phyloP scores from a whole-genome alignment of 2,329 filamentous ascomycete genomes.

The Drechslera avenae region DNA sequence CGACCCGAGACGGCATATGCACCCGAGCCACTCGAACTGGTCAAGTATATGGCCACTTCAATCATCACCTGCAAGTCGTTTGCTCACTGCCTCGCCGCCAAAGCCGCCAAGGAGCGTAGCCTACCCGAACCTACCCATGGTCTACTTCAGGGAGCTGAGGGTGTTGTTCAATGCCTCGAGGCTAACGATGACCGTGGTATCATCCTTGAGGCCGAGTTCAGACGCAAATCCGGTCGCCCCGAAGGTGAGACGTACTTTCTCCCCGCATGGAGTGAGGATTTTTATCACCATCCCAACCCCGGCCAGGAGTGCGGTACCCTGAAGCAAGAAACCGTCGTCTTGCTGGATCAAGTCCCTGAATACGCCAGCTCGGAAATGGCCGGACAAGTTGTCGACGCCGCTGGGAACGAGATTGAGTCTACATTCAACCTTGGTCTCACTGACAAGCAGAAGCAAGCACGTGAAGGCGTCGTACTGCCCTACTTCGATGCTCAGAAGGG shows the following conservation, averaged over 20 bases:
- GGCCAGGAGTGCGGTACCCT: constrained; percentile 39
- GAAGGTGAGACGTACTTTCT: constrained; percentile 73
- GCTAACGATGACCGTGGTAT: constrained; percentile 62
- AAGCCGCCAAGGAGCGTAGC: constrained; percentile 76
- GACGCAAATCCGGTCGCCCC: constrained; percentile 78
- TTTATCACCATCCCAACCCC: constrained; percentile 22
- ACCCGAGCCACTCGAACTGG: constrained; percentile 65
- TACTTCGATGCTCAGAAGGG: constrained; percentile 96
- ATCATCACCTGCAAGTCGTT: constrained; percentile 76
- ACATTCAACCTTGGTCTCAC: constrained; percentile 89
- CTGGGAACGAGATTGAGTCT: constrained; percentile 52
- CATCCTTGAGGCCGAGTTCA: constrained; percentile 83
- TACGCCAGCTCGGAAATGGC: constrained; percentile 24
- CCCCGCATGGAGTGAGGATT: constrained; percentile 19
- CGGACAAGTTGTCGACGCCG: constrained; percentile 36
- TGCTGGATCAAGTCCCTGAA: constrained; percentile 75
- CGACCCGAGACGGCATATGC: constrained; percentile 48
- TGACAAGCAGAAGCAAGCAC: constrained; percentile 83
- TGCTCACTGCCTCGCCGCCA: constrained; percentile 73
- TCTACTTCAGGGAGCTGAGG: constrained; percentile 76
- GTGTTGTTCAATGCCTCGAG: constrained; percentile 71
- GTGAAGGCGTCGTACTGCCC: constrained; percentile 88
- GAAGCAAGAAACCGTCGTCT: constrained; percentile 57
- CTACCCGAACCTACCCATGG: constrained; percentile 79
- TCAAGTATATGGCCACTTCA: constrained; percentile 87